Evolutionary conservation across 2,329 filamentous ascomycete species (phyloP).

Genomic region (Trichoderma semiorbis): DNA sequence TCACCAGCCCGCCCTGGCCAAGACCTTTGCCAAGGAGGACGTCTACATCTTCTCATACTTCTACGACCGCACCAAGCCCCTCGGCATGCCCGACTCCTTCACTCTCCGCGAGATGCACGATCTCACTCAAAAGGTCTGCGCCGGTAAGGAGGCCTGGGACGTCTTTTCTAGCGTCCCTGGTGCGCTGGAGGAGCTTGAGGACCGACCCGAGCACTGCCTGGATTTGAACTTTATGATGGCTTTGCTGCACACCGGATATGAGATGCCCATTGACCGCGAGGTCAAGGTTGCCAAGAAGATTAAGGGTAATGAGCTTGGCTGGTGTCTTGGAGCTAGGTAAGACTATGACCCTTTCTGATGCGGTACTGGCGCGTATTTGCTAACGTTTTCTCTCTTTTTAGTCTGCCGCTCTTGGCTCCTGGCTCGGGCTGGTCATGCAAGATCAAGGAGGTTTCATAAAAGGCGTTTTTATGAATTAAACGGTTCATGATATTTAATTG

Average conservation of each 20-base stretch:
- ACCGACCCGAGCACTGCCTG: slow-evolving; percentile 84
- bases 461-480: slow-evolving; percentile 18
- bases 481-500: background rate
- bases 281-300: slow-evolving; percentile 99
- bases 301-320: slow-evolving; percentile 91
- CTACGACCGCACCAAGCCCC: slow-evolving; percentile 86
- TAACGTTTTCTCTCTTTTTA: slow-evolving; percentile 33
- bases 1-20: slow-evolving; percentile 85
- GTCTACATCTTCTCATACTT: slow-evolving; percentile 98
- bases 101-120: slow-evolving; percentile 87
- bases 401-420: slow-evolving; percentile 77
- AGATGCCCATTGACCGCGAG: slow-evolving; percentile 94
- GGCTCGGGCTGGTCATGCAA: slow-evolving; percentile 89
- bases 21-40: slow-evolving; percentile 89
- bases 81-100: slow-evolving; percentile 98
- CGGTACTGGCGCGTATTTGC: slow-evolving; percentile 51
- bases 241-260: slow-evolving; percentile 89
- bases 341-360: slow-evolving; percentile 28
- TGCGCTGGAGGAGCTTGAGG: slow-evolving; percentile 75
- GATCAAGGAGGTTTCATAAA: slow-evolving; percentile 68
- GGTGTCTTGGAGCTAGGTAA: slow-evolving; percentile 95
- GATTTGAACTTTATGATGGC: slow-evolving; percentile 97
- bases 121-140: slow-evolving; percentile 79
- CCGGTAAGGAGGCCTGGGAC: slow-evolving; percentile 73
- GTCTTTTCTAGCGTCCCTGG: slow-evolving; percentile 73